These are phyloP conservation scores for Plasmodium ovale DNA, from an alignment of 169 alveolate genomes.

Conservation along the genomic window DNA sequence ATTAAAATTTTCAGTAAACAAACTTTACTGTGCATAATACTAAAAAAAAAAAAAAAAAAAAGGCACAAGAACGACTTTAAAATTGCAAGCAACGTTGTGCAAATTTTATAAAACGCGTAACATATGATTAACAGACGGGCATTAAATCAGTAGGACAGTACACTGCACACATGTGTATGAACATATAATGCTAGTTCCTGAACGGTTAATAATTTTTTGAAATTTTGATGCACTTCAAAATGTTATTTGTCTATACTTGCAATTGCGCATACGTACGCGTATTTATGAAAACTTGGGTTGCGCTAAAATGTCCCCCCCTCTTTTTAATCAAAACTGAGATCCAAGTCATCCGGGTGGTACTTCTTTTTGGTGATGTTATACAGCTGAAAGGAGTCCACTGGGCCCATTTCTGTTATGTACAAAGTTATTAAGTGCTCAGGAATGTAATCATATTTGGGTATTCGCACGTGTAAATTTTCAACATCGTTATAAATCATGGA, in stretches of 20 bases:
- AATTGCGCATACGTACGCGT: not conserved
- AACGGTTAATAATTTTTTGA: no score
- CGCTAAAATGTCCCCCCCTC: no score
- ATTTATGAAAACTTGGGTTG: not conserved
- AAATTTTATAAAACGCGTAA: no score
- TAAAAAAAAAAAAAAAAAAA: conserved; percentile 1
- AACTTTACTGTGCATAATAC: not conserved
- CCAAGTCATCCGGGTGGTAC: conserved; percentile 71
- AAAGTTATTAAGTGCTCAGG: conserved; percentile 51
- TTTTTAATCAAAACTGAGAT: conserved; percentile 65
- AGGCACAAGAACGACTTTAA: no score
- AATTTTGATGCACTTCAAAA: no score
- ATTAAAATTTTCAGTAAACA: not conserved
- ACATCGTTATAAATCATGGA: conserved; percentile 46
- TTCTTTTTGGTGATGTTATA: conserved; percentile 46
- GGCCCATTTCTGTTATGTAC: conserved; percentile 68
- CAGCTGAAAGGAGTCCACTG: conserved; percentile 68
- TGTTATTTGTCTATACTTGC: not conserved
- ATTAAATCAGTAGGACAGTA: no score
- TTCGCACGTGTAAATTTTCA: conserved; percentile 52
- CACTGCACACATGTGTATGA: no score
- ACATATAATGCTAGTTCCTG: no score
- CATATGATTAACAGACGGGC: no score
- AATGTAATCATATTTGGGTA: conserved; percentile 71
- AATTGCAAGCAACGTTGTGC: no score